Base-by-base conservation (phyloP, 2,329 filamentous ascomycete species). In the Nemania sp. region DNA sequence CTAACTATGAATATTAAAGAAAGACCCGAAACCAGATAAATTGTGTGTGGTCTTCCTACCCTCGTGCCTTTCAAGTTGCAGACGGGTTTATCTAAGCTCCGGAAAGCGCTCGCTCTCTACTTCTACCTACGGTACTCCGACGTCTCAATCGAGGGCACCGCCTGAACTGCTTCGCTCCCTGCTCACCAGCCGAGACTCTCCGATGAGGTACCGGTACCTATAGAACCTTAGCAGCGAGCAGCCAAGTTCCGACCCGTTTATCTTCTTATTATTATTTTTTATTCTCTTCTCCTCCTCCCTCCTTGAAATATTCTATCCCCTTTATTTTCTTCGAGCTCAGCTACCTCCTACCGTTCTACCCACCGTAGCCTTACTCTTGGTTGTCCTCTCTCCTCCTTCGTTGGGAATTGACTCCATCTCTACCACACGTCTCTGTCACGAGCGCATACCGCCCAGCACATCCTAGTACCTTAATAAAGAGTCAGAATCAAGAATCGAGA, bases 181-280 rank as follows among this genome's bases (percentile, higher is more conserved):
- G 45, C n/a, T n/a, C n/a, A 49, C 55, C 60, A 59, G 47, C 60
- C 56, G 55, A 59, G 56, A 56, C 51, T 32, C 35, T 34, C 60
- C 57, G 57, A 60, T 50, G 39, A 49, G 39, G 57, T 50, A 59
- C 46, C 25, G 25, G 25, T 29, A 29, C 25, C 25, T 29, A 29
- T n/a, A n/a, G n/a, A n/a, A n/a, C 25, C 25, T 29, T 29, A 51
- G 50, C 46, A 55, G 43, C 12, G n/a, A 49, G 37, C n/a, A n/a
- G 25, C 46, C 18, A 49, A 46, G 48, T 29, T 20, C 42, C 53
- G 56, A 54, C 57, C 58, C 47, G 53, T 52, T 60, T 49, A 56
- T 51, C 47, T 51, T 45, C n/a, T n/a, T 34, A 29, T 29, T 7
- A 7, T 29, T 7, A 29, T 7, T 29, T 4, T 29, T 29, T 29